phyloP scores from a whole-genome alignment of 2,329 filamentous ascomycete genomes.

The Orbilia brochopaga region DNA sequence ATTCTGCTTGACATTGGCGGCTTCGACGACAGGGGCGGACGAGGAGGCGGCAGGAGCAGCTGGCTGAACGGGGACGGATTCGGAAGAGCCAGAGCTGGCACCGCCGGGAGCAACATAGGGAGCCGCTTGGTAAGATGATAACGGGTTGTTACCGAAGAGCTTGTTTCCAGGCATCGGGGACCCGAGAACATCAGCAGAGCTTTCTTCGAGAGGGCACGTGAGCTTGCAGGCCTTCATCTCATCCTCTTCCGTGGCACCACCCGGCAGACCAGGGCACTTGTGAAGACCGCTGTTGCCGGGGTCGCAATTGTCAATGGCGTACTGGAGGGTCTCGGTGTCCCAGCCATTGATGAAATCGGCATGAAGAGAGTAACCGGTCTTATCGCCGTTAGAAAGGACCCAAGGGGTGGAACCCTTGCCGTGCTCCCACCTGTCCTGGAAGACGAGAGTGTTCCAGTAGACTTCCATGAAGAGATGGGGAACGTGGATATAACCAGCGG shows the following conservation, averaged over 20 bases:
- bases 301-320: conserved; percentile 56
- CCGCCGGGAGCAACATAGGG: conserved; percentile 32
- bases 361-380: conserved; percentile 66
- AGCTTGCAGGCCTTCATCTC: conserved; percentile 50
- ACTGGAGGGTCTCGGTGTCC: conserved; percentile 58
- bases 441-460: conserved; percentile 73
- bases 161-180: conserved; percentile 40
- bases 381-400: conserved; percentile 78
- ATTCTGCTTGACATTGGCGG: not conserved
- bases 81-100: not conserved
- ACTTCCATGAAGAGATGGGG: conserved; percentile 83
- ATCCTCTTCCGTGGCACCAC: conserved; percentile 34
- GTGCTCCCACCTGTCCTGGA: conserved; percentile 63
- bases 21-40: not conserved
- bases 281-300: conserved; percentile 31
- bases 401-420: conserved; percentile 67
- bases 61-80: conserved; percentile 12
- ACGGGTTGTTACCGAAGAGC: conserved; percentile 44
- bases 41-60: conserved; percentile 4
- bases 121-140: conserved; percentile 28
- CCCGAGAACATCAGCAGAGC: conserved; percentile 17
- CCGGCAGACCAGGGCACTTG: conserved; percentile 37
- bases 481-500: conserved; percentile 71
- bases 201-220: conserved; percentile 39
- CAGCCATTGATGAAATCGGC: conserved; percentile 65